These are phyloP conservation scores for Erythrophleum fordii DNA, from an alignment of 306 rosid species.

Conservation along the genomic window DNA sequence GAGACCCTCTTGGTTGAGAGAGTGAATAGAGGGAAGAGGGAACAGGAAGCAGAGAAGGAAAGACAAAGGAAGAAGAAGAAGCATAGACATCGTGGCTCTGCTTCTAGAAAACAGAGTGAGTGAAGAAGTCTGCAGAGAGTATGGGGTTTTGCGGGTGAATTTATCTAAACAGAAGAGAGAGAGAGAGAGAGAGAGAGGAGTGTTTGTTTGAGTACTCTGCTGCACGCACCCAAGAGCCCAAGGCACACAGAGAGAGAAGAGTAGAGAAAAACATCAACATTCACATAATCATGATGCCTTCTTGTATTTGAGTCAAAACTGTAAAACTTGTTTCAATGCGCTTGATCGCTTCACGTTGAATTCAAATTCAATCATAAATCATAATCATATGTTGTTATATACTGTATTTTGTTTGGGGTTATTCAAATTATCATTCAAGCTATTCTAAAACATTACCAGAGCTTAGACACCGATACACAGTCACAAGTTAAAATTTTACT, in stretches of 20 bases:
- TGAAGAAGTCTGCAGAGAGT: neutral
- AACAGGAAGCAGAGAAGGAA: constrained; percentile 19
- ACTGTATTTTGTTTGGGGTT: neutral
- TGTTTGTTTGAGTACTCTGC: constrained; percentile 33
- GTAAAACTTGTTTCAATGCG: neutral
- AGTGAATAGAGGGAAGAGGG: neutral
- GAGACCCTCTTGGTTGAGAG: constrained; percentile 78
- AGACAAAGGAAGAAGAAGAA: constrained; percentile 15
- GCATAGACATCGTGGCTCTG: constrained; percentile 17
- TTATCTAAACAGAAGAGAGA: neutral
- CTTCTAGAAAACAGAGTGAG: neutral
- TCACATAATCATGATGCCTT: neutral
- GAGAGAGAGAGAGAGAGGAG: neutral
- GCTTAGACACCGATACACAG: too few species aligned
- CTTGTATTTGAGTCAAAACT: neutral
- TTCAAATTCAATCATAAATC: neutral
- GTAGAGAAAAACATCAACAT: neutral
- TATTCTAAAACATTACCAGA: too few species aligned
- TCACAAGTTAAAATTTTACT: too few species aligned
- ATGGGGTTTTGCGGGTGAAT: neutral
- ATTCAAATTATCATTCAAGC: neutral
- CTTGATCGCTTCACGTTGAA: neutral
- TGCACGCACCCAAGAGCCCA: constrained; percentile 33
- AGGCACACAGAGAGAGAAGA: neutral
- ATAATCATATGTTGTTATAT: neutral